phyloP scores from a whole-genome alignment of 768 basidiomycete genomes.

The Floccularia luteovirens region DNA sequence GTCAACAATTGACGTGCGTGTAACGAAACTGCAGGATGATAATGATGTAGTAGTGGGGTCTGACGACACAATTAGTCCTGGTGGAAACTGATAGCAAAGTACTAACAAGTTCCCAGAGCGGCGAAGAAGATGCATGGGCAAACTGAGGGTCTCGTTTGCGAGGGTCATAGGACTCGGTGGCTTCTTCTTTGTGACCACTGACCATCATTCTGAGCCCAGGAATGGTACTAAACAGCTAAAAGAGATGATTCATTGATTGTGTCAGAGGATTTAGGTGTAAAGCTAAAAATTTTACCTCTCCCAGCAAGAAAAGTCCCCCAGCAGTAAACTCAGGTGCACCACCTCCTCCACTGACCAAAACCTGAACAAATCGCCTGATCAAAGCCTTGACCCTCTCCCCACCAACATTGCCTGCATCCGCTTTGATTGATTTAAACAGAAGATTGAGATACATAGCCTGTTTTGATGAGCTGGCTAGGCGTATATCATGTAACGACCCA shows the following conservation, averaged over 20 bases:
- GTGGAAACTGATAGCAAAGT: neutral
- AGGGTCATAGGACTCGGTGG: conserved; percentile 61
- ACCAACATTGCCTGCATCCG: conserved; percentile 40
- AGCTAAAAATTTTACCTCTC: conserved; percentile 53
- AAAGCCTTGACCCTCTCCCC: conserved; percentile 68
- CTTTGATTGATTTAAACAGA: conserved; percentile 84
- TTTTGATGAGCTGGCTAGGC: conserved; percentile 78
- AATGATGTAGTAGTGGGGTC: conserved; percentile 78
- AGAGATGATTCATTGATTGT: neutral
- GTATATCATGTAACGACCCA: conserved; percentile 77
- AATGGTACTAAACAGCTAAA: conserved; percentile 31
- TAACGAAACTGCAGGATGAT: conserved; percentile 84
- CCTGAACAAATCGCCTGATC: conserved; percentile 76
- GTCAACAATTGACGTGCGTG: conserved; percentile 79
- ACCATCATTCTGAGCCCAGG: conserved; percentile 34
- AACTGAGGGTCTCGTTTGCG: conserved; percentile 87
- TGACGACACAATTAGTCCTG: conserved; percentile 16
- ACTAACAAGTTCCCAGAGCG: conserved; percentile 87
- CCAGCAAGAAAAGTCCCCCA: conserved; percentile 81
- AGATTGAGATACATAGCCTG: conserved; percentile 97
- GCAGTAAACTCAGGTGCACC: conserved; percentile 84
- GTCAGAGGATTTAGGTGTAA: neutral
- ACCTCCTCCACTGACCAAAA: conserved; percentile 59
- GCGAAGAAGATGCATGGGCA: conserved; percentile 70
- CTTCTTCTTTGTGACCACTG: conserved; percentile 16